Evolutionary conservation across 768 basidiomycete genomes (phyloP), one percentile per base, ranked within the genome.

Genomic region (Strobilomyces dryophilus): DNA sequence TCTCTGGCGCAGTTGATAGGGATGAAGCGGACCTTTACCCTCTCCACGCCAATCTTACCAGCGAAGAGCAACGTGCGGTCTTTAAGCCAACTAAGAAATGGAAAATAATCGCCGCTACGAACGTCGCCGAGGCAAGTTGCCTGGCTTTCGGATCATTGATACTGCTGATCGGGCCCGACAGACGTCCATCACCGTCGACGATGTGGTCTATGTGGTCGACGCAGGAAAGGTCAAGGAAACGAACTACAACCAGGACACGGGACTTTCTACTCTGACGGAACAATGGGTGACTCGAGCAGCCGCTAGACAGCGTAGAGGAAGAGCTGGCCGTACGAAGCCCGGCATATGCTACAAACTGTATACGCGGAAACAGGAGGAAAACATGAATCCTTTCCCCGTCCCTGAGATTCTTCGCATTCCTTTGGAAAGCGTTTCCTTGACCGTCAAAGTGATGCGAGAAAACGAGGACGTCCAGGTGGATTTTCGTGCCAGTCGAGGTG

Each of bases 161-260:
- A 6, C 21, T 46, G 29, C 47, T 37, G 8, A 65, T 29, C 5
- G n/a, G 8, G 27, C 36, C 17, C 17, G 37, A 45, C 45, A 93
- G 83, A 94, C 92, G 1, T 92, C 89, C 3, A 89, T 95, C 49
- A 94, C 92, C 1, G 92, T 97, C 51, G 88, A 94, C 61, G 92
- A 95, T 61, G 79, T 95, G 21, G 76, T 87, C 35, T 91, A 88
- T 61, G 92, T 95, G 20, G 78, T 95, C 12, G 92, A 95, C 63
- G 73, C 81, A 0, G 92, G 92, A 7, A 89, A 83, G 65, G 89
- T 90, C 57, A 95, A 94, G 67, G 92, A 95, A 71, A 87, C 79
- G 4, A 82, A 81, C 58, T 78, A 77, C 58, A 87, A 91, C 61
- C 70, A 85, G 0, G 85, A 85, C 37, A 81, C 76, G 2, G 82